Percentiles rank a stretch among this genome's conserved stretches.
Evolutionary conservation across 148 eudicot species (phyloP).

Genomic region (Camellia granthamiana): DNA sequence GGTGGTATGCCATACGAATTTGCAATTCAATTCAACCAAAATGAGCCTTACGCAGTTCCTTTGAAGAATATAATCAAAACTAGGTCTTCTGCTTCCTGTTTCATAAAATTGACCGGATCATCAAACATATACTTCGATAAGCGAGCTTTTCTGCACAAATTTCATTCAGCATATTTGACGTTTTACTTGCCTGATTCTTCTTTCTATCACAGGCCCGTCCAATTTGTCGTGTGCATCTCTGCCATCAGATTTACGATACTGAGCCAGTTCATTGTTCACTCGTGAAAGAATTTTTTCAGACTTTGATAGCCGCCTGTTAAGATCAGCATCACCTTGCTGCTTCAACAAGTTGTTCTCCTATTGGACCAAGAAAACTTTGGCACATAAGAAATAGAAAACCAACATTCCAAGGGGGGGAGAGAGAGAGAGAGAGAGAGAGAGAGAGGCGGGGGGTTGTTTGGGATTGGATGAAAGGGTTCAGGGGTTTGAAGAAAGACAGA

Average conservation of each 20-base stretch:
- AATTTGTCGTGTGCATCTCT: conserved; percentile 14
- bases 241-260: conserved; percentile 25
- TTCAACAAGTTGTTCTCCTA: conserved; percentile 22
- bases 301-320: conserved; percentile 28
- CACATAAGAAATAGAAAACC: not conserved
- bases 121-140: not conserved
- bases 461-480: not conserved
- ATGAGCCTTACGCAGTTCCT: not conserved
- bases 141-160: not conserved
- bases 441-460: not conserved
- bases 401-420: not conserved
- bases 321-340: conserved; percentile 20
- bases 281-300: conserved; percentile 31
- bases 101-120: not conserved
- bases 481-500: not conserved
- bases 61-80: not conserved
- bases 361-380: conserved; percentile 2
- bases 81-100: conserved; percentile 20
- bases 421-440: not conserved
- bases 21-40: not conserved
- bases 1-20: not conserved
- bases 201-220: conserved; percentile 11
- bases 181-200: conserved; percentile 31
- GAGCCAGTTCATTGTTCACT: conserved; percentile 34
- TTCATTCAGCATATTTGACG: not conserved